phyloP scores from a whole-genome alignment of 768 basidiomycete genomes.

The Kwoniella dejecticola region DNA sequence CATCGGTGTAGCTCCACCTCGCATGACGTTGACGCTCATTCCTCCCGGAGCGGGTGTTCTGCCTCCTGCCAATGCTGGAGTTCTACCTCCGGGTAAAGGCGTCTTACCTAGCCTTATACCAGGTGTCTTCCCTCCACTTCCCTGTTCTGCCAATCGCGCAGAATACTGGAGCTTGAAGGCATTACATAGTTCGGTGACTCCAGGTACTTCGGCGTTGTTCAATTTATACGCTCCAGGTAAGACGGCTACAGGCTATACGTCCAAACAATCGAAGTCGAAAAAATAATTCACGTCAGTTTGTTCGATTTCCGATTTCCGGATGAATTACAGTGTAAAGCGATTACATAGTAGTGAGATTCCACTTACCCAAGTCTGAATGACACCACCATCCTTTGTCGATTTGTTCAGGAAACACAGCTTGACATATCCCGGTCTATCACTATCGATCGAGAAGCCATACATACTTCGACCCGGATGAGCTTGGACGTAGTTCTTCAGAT shows the following conservation, averaged over 20 bases:
- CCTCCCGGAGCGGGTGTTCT: constrained; percentile 34
- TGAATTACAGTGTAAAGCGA: too few species aligned
- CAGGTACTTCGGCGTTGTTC: constrained; percentile 84
- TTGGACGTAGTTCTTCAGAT: constrained; percentile 82
- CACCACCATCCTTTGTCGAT: constrained; percentile 70
- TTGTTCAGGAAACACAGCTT: constrained; percentile 87
- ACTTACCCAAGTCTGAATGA: constrained; percentile 88
- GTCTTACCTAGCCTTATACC: constrained; percentile 47
- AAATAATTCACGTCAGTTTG: too few species aligned
- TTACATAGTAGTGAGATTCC: not conserved
- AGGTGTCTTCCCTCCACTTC: constrained; percentile 45
- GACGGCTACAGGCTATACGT: constrained; percentile 51
- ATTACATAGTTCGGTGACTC: constrained; percentile 90
- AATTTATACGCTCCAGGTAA: constrained; percentile 67
- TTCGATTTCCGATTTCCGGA: too few species aligned
- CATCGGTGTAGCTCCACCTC: constrained; percentile 34
- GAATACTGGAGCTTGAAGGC: constrained; percentile 76
- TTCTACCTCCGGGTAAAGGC: constrained; percentile 40
- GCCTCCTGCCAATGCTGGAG: constrained; percentile 42
- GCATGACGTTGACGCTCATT: not conserved
- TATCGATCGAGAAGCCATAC: constrained; percentile 91
- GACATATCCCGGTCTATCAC: constrained; percentile 88
- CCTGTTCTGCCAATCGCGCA: constrained; percentile 39
- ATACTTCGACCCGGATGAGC: constrained; percentile 93
- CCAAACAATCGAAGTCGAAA: not conserved